A percentile compares a stretch with the other conserved stretches of the same genome.
These are phyloP conservation scores for Mycena citricolor DNA, from an alignment of 1,284 basidiomycete species.

Conservation along the genomic window DNA sequence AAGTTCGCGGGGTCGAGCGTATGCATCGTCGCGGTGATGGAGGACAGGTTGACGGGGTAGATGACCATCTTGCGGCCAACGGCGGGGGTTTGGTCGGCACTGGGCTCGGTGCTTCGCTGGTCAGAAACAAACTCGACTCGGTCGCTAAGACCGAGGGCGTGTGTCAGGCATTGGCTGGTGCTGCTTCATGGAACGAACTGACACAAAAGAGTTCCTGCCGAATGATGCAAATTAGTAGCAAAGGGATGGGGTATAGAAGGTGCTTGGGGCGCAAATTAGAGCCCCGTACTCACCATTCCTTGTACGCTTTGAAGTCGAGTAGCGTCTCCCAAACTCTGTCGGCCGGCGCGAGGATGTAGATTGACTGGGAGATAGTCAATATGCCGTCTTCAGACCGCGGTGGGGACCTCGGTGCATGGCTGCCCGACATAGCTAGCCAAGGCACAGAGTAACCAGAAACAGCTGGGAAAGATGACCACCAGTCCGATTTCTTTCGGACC, in stretches of 20 bases:
- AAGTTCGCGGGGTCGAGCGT: constrained; percentile 51
- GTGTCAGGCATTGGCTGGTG: constrained; percentile 52
- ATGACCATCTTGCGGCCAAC: constrained; percentile 50
- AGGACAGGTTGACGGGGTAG: constrained; percentile 56
- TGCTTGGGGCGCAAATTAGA: too few species aligned
- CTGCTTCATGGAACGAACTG: constrained; percentile 37
- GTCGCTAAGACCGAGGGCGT: constrained; percentile 40
- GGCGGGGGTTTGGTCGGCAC: constrained; percentile 48
- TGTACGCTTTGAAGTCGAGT: constrained; percentile 47
- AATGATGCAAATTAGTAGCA: not conserved
- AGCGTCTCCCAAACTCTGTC: constrained; percentile 50
- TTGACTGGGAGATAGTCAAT: constrained; percentile 38
- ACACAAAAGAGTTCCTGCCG: constrained; percentile 70
- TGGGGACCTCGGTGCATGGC: too few species aligned
- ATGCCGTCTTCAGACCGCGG: too few species aligned
- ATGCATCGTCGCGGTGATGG: constrained; percentile 43
- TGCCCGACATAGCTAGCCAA: too few species aligned
- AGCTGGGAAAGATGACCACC: too few species aligned
- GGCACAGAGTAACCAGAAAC: too few species aligned
- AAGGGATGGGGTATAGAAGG: too few species aligned
- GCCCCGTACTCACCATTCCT: constrained; percentile 45
- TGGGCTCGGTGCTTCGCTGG: too few species aligned
- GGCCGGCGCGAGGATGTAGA: constrained; percentile 45
- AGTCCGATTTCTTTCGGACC: too few species aligned
- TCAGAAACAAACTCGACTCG: too few species aligned